Base-by-base conservation (phyloP, 345 rosid genomes). In the Atalantia buxifolia region DNA sequence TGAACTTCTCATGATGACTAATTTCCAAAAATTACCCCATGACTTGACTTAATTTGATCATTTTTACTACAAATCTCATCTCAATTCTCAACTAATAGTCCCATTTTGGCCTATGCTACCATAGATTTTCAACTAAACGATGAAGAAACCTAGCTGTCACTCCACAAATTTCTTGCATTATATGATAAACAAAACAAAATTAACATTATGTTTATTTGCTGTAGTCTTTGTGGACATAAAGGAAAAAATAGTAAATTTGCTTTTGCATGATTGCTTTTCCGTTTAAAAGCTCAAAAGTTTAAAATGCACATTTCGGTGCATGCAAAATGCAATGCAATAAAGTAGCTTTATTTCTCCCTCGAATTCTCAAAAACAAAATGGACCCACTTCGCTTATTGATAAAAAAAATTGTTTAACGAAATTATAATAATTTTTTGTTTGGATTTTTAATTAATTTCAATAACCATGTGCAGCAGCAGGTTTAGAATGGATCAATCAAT, bases 241-340 rank as follows among this genome's bases (percentile, higher is more conserved):
- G 70, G 27, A 16, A 66, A 36, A 36, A 9, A 9, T 0, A 9
- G 28, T 25, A 36, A 6, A 21, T 66, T 21, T 45, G 13, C 16
- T 66, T 66, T 66, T 22, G 56, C 22, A 30, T 19, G 24, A 18
- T 65, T 30, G 69, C 21, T 31, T 61, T 61, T 24, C 14, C 10
- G 27, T 27, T 22, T 10, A 2, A 25, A 61, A 24, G 13, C 0
- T 13, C 16, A 45, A 12, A 45, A 45, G 16, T 12, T 45, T 13
- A 14, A 30, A 30, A 31, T 18, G n/a, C 10, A 8, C 13, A 55
- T 45, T 12, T 10, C 27, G 25, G 48, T 31, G 42, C 63, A 38
- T 74, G 36, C 77, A 74, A 71, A 71, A 31, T 3, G 63, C 75
- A 19, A 19, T 22, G 45, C 33, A 24, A 36, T 9, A 75, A 75